Conservation (phyloP, 192 early-diverging fungal species). For the Entomortierella beljakovae region DNA sequence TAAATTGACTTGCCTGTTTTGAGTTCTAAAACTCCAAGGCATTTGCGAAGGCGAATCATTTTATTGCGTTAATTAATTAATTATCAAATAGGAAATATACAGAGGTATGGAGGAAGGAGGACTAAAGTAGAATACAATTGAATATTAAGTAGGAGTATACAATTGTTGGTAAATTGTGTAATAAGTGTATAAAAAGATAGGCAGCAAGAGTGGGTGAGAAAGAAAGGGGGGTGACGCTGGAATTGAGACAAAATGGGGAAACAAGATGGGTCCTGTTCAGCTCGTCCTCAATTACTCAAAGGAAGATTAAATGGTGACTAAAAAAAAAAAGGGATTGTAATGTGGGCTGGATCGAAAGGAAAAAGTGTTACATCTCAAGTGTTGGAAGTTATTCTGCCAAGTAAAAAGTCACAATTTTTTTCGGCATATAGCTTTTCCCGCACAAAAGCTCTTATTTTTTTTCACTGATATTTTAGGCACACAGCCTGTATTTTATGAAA, state of each 20-base stretch:
- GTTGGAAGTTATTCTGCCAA: neutral
- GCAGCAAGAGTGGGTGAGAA: neutral
- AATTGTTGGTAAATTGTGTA: too few species aligned
- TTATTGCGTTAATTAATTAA: too few species aligned
- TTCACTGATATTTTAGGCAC: neutral
- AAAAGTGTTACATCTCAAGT: too few species aligned
- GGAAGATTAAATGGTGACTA: neutral
- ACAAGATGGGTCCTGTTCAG: too few species aligned
- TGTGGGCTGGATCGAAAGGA: neutral
- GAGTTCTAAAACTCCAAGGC: slow-evolving; percentile 46
- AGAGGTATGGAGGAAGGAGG: neutral
- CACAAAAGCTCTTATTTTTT: neutral
- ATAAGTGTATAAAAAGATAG: neutral
- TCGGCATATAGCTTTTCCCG: slow-evolving; percentile 27
- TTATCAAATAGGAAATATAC: neutral
- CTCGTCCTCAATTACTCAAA: neutral
- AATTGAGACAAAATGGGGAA: neutral
- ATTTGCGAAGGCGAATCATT: slow-evolving; percentile 53
- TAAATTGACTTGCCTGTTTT: slow-evolving; percentile 47
- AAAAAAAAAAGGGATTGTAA: neutral
- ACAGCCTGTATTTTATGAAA: too few species aligned
- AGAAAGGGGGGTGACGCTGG: neutral
- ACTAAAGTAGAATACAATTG: too few species aligned
- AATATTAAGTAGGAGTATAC: too few species aligned
- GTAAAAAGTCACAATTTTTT: slow-evolving; percentile 1